These are phyloP conservation scores for Trypanosoma lewisi DNA, from an alignment of 208 protist species.

Conservation along the genomic window DNA sequence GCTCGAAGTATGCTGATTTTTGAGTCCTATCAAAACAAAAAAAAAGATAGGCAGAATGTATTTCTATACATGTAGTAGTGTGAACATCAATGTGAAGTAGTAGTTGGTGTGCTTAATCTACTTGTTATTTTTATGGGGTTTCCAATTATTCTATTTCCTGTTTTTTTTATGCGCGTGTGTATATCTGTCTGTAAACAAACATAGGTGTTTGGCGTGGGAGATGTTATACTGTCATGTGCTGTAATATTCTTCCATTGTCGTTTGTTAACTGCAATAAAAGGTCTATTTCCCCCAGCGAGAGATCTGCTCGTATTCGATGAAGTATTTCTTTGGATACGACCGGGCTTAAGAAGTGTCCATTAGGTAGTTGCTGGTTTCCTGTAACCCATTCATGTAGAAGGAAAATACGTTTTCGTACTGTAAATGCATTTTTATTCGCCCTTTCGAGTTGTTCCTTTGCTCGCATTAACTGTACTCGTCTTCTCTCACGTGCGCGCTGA, in stretches of 20 bases:
- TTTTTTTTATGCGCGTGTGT: neutral
- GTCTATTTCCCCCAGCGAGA: neutral
- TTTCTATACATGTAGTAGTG: too few species aligned
- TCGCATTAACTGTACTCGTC: neutral
- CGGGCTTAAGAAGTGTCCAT: neutral
- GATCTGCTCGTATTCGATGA: constrained; percentile 10
- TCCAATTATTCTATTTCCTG: too few species aligned
- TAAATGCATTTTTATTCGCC: constrained; percentile 10
- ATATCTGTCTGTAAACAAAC: neutral
- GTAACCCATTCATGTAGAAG: constrained; percentile 11
- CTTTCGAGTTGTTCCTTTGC: constrained; percentile 3
- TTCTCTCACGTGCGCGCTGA: neutral
- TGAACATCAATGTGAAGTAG: too few species aligned
- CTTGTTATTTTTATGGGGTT: too few species aligned
- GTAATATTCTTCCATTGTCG: neutral
- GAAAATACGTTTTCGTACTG: constrained; percentile 17
- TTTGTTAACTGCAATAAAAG: constrained; percentile 3
- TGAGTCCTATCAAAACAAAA: too few species aligned
- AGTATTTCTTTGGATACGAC: constrained; percentile 3
- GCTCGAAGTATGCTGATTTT: too few species aligned
- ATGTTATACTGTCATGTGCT: neutral
- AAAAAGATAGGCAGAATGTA: too few species aligned
- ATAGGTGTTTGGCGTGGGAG: too few species aligned
- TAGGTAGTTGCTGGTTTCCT: neutral
- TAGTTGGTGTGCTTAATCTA: too few species aligned